Evolutionary conservation across 2,329 filamentous ascomycete species (phyloP), one percentile per base, ranked within the genome.

Genomic region (Colletotrichum simmondsii): DNA sequence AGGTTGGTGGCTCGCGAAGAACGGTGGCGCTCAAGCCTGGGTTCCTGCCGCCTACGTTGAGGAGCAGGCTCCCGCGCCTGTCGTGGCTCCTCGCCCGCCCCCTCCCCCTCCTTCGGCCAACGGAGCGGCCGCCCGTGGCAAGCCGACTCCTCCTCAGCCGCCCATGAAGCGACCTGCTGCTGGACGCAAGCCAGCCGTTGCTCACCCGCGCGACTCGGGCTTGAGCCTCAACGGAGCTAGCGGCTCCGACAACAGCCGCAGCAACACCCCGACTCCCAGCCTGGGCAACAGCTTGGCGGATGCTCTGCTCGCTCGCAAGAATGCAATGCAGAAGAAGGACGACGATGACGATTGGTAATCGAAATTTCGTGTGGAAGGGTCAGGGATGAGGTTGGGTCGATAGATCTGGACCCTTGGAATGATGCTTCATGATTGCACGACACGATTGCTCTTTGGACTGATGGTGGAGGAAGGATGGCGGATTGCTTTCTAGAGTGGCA

Each of bases 1-100:
- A 98, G 96, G 97, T 65, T 99, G 97, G 97, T 98, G 96, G 96
- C 88, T 98, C 59, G 97, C 93, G 75, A 96, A 95, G 86, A 94
- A 92, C 74, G 84, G 76, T 6, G 77, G 77, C 5, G 90, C 90
- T n/a, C 94, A 97, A 83, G 97, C 95, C 64, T 99, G 97, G 97
- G 91, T 97, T 3, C 97, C 97, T 0, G 94, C 95, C 24, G 95
- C 96, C 24, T 99, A 99, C 79, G 92, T 99, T 10, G 93, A 98
- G 83, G 95, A 98, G 83, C 89, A 93, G 80, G 89, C 90, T 5
- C 89, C 91, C 28, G 88, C 92, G 3, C 84, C 87, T 8, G 89
- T 91, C 7, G 87, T 90, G 30, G 88, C 89, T 58, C 89, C 91
- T 4, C 86, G 89, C 26, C 88, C 91, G 7, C 92, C 94, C 16